phyloP scores from a whole-genome alignment of 2,329 filamentous ascomycete genomes.

The Epicoccum nigrum region DNA sequence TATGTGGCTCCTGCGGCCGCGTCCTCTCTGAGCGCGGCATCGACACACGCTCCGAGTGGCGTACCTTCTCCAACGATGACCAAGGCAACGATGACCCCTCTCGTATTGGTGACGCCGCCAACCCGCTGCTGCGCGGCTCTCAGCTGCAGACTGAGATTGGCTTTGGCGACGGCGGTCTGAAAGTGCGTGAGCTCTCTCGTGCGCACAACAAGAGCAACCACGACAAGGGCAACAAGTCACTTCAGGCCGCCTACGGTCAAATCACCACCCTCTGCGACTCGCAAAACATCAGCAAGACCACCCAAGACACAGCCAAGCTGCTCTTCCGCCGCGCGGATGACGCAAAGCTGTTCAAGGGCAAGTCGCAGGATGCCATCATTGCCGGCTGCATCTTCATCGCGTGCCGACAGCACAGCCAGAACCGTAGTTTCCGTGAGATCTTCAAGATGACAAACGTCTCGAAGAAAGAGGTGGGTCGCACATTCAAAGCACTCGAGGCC shows the following conservation, averaged over 20 bases:
- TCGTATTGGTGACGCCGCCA: conserved; percentile 93
- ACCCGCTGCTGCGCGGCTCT: conserved; percentile 86
- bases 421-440: conserved; percentile 92
- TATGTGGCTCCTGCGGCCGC: conserved; percentile 89
- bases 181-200: conserved; percentile 76
- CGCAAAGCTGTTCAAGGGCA: conserved; percentile 91
- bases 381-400: conserved; percentile 98
- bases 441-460: conserved; percentile 90
- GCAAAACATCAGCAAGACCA: conserved; percentile 70
- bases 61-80: conserved; percentile 98
- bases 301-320: conserved; percentile 89
- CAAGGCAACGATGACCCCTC: conserved; percentile 95
- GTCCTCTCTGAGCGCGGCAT: conserved; percentile 91
- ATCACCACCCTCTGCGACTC: conserved; percentile 84
- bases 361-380: conserved; percentile 90
- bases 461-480: conserved; percentile 96
- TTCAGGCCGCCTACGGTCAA: conserved; percentile 84
- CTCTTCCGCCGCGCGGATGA: conserved; percentile 96
- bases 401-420: conserved; percentile 85
- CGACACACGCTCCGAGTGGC: conserved; percentile 96
- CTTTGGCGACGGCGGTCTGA: conserved; percentile 74
- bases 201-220: conserved; percentile 81
- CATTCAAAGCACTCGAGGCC: conserved; percentile 89
- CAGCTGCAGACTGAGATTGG: conserved; percentile 89
- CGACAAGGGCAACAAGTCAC: conserved; percentile 81